Evolutionary conservation across 495 filamentous ascomycete species (phyloP).

Genomic region (Trichocladium uniseriatum): DNA sequence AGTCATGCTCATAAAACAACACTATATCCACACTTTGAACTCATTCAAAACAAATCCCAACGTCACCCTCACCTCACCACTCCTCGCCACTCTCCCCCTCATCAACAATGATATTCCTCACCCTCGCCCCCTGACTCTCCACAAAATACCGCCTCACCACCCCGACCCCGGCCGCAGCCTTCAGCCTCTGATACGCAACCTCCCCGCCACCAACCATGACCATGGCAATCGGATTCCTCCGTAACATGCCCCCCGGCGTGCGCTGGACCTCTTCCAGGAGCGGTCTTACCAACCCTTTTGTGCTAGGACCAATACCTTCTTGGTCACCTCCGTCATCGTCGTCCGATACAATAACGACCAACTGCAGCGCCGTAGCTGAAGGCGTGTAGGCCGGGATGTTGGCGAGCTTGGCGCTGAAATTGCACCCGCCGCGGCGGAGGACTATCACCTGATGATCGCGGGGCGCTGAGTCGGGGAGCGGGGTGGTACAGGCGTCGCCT

Average conservation of each 20-base stretch:
- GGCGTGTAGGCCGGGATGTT: conserved; percentile 74
- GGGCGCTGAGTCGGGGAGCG: conserved; percentile 50
- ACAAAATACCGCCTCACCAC: conserved; percentile 71
- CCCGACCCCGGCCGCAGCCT: conserved; percentile 52
- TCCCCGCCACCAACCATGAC: conserved; percentile 77
- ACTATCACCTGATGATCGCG: conserved; percentile 72
- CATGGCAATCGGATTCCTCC: conserved; percentile 70
- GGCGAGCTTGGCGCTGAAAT: conserved; percentile 69
- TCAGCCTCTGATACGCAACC: conserved; percentile 53
- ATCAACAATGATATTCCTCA: conserved; percentile 71
- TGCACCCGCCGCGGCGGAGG: conserved; percentile 75
- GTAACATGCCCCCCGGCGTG: conserved; percentile 58
- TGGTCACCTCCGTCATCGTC: too few relatives aligned
- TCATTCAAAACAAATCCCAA: too few relatives aligned
- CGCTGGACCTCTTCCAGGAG: conserved; percentile 67
- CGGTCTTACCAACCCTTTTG: conserved; percentile 52
- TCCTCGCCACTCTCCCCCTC: too few relatives aligned
- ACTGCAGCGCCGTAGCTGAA: conserved; percentile 49
- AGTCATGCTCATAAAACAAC: too few relatives aligned
- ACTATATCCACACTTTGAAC: too few relatives aligned
- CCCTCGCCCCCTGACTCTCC: conserved; percentile 67
- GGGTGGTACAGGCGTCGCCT: conserved; percentile 50
- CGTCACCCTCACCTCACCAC: background rate
- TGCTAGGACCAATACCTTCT: too few relatives aligned
- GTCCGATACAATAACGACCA: conserved; percentile 74